A percentile compares a stretch with the other conserved stretches of the same genome.
phyloP scores from a whole-genome alignment of 2,329 filamentous ascomycete species.

The Aureobasidium sp. region DNA sequence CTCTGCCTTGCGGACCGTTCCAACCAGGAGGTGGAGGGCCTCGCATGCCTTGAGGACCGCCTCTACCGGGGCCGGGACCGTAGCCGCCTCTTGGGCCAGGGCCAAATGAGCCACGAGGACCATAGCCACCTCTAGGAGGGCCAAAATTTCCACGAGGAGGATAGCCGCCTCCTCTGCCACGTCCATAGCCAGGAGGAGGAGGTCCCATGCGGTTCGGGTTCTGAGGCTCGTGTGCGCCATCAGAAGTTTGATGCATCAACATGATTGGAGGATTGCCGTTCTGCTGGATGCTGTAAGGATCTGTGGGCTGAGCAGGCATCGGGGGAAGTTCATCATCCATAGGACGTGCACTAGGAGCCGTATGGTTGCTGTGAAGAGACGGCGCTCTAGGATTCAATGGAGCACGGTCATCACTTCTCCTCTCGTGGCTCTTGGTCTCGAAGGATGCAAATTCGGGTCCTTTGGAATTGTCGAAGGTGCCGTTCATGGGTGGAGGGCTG shows the following conservation, averaged over 20 bases:
- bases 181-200: constrained; percentile 18
- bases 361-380: constrained; percentile 36
- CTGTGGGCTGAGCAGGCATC: constrained; percentile 20
- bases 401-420: constrained; percentile 56
- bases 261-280: constrained; percentile 53
- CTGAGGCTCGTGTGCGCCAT: constrained; percentile 35
- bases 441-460: constrained; percentile 53
- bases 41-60: constrained; percentile 25
- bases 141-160: constrained; percentile 13
- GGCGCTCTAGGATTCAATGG: constrained; percentile 61
- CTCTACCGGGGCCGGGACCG: constrained; percentile 23
- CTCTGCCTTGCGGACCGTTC: constrained; percentile 26
- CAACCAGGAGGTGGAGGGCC: constrained; percentile 25
- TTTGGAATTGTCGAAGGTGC: constrained; percentile 47
- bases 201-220: constrained; percentile 26
- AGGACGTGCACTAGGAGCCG: constrained; percentile 25
- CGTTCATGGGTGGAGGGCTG: constrained; percentile 44
- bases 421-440: constrained; percentile 52
- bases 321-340: constrained; percentile 34
- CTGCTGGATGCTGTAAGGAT: background rate
- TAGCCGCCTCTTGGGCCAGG: constrained; percentile 37
- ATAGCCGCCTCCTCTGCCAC: constrained; percentile 21
- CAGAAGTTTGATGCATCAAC: constrained; percentile 39
- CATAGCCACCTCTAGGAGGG: constrained; percentile 33
- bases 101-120: constrained; percentile 45